phyloP scores from a whole-genome alignment of 495 filamentous ascomycete species.

The Bombardia bombarda region DNA sequence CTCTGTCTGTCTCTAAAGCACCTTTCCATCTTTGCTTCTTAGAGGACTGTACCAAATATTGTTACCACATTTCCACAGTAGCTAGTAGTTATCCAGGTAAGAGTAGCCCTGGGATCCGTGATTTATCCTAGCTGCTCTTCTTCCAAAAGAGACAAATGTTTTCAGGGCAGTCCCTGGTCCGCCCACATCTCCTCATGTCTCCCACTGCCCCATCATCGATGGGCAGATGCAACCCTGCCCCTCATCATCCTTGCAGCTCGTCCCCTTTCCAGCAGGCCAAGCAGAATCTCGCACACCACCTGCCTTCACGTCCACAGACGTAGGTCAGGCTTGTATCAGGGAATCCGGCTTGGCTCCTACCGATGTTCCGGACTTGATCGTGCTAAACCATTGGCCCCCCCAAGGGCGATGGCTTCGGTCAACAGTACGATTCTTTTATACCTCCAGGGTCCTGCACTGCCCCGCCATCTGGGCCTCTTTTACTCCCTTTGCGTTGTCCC shows the following conservation, averaged over 20 bases:
- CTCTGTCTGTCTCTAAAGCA: too few relatives aligned
- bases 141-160: constrained; percentile 10
- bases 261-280: constrained; percentile 35
- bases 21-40: too few relatives aligned
- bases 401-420: constrained; percentile 27
- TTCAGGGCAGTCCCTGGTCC: constrained; percentile 16
- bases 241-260: constrained; percentile 27
- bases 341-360: constrained; percentile 45
- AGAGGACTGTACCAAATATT: too few relatives aligned
- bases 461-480: constrained; percentile 30
- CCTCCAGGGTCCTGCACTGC: constrained; percentile 37
- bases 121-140: constrained; percentile 18
- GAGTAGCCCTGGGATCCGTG: too few relatives aligned
- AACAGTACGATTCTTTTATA: constrained; percentile 37
- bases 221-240: constrained; percentile 36
- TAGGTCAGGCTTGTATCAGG: constrained; percentile 42
- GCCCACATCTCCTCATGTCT: constrained; percentile 9
- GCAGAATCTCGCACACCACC: constrained; percentile 37
- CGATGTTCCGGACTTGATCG: constrained; percentile 41
- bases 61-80: too few relatives aligned
- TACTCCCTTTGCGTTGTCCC: constrained; percentile 28
- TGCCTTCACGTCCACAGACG: constrained; percentile 35
- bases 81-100: too few relatives aligned
- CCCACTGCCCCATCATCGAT: constrained; percentile 29
- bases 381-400: constrained; percentile 31